Evolutionary conservation across 208 protist genomes (phyloP), one percentile per base, ranked within the genome.

Genomic region (Balamuthia mandrillaris): DNA sequence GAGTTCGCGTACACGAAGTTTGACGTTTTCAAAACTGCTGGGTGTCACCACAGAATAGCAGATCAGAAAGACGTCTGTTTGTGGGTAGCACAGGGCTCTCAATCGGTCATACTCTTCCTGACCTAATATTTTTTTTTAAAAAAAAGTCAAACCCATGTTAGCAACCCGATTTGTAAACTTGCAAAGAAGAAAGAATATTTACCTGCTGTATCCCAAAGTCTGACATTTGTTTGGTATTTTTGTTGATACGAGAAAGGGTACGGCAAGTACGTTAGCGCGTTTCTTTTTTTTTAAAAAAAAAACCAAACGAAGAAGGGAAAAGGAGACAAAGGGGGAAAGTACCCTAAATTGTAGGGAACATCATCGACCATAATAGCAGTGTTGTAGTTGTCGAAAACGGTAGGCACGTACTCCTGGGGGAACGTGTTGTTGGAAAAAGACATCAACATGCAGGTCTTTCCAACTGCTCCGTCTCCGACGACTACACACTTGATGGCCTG

Each of bases 11-110:
- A 75, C 66, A 39, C 66, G 6, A 1, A 75, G 66, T 52, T 33
- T 82, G 14, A 93, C 90, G 84, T 94, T 94, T 37, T 93, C 85
- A 37, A 89, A 93, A 12, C 89, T 92, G 21, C 83, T 65, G 9
- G 86, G 92, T 18, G 35, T 79, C 31, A 90, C 87, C 29, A 96
- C 54, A n/a, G 88, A 92, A 83, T 94, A 96, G 86, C 94, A 96
- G 44, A 96, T 85, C 6, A 96, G 66, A 68, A 94, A 93, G 4
- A 93, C 90, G 68, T 92, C 88, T 9, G 92, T 94, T 39, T 91
- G 86, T 16, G 92, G 92, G 88, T 97, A 97, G 21, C 88, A 93
- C 10, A 97, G 91, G 35, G 95, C 93, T 12, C 96, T 83, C 18
- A 98, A 90, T 56, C 93, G 83, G 74, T 97, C 75, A 39, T 83